Base-by-base conservation (phyloP, 1,139 yeast genomes). In the Komagataea norvegica region DNA sequence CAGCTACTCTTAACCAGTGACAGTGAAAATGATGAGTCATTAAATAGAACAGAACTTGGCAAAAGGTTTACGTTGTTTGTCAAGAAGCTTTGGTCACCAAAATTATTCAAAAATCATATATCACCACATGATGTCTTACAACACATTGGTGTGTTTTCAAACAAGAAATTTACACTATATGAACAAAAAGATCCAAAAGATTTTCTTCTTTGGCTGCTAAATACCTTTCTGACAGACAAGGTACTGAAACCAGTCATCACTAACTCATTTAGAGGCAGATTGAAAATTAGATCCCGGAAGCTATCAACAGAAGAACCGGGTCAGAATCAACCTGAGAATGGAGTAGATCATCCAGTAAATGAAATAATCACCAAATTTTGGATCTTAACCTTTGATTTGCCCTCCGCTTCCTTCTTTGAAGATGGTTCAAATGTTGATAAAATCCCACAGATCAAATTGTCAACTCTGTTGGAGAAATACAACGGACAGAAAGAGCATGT, bases 81-180 rank as follows among this genome's bases (percentile, higher is more conserved):
- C 1, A 67, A 81, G 41, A 79, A 78, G 44, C 36, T 81, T 6
- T 85, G 91, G 91, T 80, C 80, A 6, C 64, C 71, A 1, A 60
- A 62, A 30, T 62, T 83, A 18, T 78, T 77, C 55, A 72, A 72
- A 43, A 59, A 68, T 3, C 87, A 81, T 52, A 67, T 82, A 2
- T 77, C 91, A 0, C 82, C 88, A 1, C 82, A 76, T 49, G 86
- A 79, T 36, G 61, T 84, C 11, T 56, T 80, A 34, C 79, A 76
- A 45, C 62, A 60, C 38, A 58, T 80, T 2, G 59, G 72, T 1
- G 48, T 59, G 1, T 41, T 54, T 14, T 68, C 80, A 1, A 66
- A 68, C 33, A 70, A 68, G 42, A 54, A 58, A 30, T 73, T 72
- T 49, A 54, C 68, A 2, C 46, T 66, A 1, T 59, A 59, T 11